Percentiles rank a stretch among this genome's conserved stretches.
Conservation (phyloP, 345 rosid species). For the Linum tenue region DNA sequence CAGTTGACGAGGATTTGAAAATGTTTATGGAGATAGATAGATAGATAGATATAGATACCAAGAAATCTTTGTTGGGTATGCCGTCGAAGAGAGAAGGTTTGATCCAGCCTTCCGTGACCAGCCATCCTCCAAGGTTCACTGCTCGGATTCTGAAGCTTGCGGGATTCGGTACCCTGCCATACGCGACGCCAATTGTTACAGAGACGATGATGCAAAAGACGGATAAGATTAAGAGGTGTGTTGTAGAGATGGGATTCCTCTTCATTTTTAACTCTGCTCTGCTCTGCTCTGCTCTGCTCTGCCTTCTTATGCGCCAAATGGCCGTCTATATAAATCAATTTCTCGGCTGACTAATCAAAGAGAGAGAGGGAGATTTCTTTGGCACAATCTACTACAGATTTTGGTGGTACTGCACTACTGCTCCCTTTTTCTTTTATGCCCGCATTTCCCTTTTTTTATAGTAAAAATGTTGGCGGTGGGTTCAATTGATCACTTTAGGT, state of each 20-base stretch:
- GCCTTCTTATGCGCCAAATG: too few relatives aligned
- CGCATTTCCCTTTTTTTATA: too few relatives aligned
- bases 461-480: too few relatives aligned
- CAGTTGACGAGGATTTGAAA: neutral
- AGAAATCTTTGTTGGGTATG: slow-evolving; percentile 49
- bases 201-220: neutral
- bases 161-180: neutral
- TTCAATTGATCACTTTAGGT: too few relatives aligned
- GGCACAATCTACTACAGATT: too few relatives aligned
- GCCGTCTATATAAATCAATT: too few relatives aligned
- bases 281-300: too few relatives aligned
- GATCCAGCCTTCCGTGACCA: slow-evolving; percentile 63
- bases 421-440: too few relatives aligned
- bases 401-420: too few relatives aligned
- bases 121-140: slow-evolving; percentile 68
- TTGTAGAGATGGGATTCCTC: neutral
- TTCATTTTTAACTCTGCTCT: neutral
- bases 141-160: slow-evolving; percentile 26
- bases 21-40: neutral
- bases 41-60: slow-evolving; percentile 23
- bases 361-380: too few relatives aligned
- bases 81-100: slow-evolving; percentile 57
- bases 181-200: neutral
- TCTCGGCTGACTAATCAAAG: too few relatives aligned
- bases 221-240: neutral